These are phyloP conservation scores for Penicillium canariense DNA, from an alignment of 495 filamentous ascomycete species.

Conservation along the genomic window DNA sequence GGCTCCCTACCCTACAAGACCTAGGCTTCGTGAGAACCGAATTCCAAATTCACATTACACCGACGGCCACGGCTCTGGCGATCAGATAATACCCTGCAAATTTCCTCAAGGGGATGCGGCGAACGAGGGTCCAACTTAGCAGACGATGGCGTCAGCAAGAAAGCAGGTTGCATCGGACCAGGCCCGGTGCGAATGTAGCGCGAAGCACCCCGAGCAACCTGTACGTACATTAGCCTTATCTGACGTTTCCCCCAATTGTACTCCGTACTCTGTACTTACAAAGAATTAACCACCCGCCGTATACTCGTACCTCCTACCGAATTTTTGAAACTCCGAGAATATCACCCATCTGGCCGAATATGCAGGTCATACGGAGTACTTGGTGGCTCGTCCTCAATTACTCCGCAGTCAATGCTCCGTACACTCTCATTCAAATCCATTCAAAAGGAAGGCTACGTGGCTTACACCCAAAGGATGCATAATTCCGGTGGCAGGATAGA, in stretches of 20 bases:
- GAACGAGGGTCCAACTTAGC: background rate
- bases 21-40: background rate
- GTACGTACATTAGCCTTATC: background rate
- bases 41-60: conserved; percentile 1
- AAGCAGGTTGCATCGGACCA: background rate
- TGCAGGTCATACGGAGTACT: background rate
- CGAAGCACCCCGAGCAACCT: background rate
- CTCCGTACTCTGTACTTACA: background rate
- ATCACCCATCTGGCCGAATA: background rate
- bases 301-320: background rate
- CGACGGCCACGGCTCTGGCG: background rate
- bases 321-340: background rate
- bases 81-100: conserved; percentile 8
- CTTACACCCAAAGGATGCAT: background rate
- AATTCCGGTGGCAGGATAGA: background rate
- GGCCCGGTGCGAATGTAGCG: background rate
- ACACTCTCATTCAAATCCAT: too few species aligned
- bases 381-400: background rate
- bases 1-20: background rate
- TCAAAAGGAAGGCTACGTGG: conserved; percentile 7
- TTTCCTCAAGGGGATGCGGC: background rate
- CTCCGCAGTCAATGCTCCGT: background rate
- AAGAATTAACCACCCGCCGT: background rate
- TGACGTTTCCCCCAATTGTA: background rate
- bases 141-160: background rate